Conservation (phyloP, 2,329 filamentous ascomycete genomes). For the Colletotrichum acutatum region DNA sequence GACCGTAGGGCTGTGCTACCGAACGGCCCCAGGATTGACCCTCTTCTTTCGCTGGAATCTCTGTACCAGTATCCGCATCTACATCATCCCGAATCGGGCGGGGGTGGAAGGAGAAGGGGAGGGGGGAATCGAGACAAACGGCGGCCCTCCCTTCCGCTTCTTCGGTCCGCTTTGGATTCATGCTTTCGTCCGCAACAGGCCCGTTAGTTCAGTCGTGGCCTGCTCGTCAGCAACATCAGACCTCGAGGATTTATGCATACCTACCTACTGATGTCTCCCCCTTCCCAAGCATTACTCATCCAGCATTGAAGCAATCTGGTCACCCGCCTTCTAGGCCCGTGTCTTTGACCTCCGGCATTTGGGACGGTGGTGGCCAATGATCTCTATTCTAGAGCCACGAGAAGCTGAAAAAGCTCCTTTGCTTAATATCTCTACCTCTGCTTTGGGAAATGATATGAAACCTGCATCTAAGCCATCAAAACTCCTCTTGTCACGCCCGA, state of each 20-base stretch:
- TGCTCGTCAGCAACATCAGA: conserved; percentile 3
- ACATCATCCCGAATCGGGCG: conserved; percentile 1
- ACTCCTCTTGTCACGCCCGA: not conserved
- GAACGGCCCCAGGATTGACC: not conserved
- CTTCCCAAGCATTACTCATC: not conserved
- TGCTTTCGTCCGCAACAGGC: not conserved
- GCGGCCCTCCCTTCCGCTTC: not conserved
- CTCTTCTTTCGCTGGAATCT: not conserved
- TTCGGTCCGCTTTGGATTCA: not conserved
- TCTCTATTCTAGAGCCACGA: not conserved
- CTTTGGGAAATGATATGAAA: conserved; percentile 1
- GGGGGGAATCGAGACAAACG: not conserved
- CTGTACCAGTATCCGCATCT: not conserved
- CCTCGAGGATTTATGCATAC: conserved; percentile 9
- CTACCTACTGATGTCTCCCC: too few species aligned
- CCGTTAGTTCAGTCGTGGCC: not conserved
- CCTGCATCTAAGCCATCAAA: conserved; percentile 15
- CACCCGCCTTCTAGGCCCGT: not conserved
- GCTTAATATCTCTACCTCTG: not conserved
- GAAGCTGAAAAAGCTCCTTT: not conserved
- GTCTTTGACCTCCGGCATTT: conserved; percentile 6
- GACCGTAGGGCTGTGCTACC: conserved; percentile 20
- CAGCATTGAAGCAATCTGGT: not conserved
- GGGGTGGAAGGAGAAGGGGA: too few species aligned
- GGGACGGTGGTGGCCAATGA: not conserved